These are phyloP conservation scores for Pseudogymnoascus sp. DNA, from an alignment of 2,329 filamentous ascomycete genomes.

Conservation along the genomic window DNA sequence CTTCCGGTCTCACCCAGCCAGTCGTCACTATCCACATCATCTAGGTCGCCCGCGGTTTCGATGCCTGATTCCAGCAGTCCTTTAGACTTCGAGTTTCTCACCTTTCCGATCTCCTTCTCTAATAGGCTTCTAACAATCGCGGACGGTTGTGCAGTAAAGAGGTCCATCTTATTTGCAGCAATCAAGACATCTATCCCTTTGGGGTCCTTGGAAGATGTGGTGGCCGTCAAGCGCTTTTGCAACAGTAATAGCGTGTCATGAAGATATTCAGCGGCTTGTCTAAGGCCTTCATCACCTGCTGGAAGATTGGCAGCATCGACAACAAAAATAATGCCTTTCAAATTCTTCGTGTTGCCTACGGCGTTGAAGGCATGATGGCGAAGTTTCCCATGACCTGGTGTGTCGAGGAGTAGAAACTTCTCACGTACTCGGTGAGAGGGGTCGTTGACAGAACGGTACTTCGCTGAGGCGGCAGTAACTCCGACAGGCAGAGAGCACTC, in stretches of 20 bases:
- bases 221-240: conserved; percentile 59
- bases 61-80: conserved; percentile 75
- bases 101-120: conserved; percentile 71
- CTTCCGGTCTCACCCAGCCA: conserved; percentile 78
- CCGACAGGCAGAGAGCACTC: conserved; percentile 47
- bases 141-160: conserved; percentile 85
- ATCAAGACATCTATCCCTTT: conserved; percentile 66
- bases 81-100: conserved; percentile 68
- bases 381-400: conserved; percentile 91
- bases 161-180: conserved; percentile 89
- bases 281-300: conserved; percentile 48
- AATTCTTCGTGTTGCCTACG: conserved; percentile 38
- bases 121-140: conserved; percentile 65
- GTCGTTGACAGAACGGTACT: conserved; percentile 59
- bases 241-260: conserved; percentile 80
- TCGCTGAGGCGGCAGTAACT: conserved; percentile 45
- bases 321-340: conserved; percentile 74
- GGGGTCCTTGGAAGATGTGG: conserved; percentile 48
- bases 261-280: conserved; percentile 72
- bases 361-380: conserved; percentile 57
- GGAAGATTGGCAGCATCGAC: conserved; percentile 71
- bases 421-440: conserved; percentile 49
- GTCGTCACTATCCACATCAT: conserved; percentile 65
- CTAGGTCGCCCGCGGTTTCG: conserved; percentile 49
- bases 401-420: conserved; percentile 74